Base-by-base conservation (phyloP, 176 grass and related monocot species). In the Dendrocalamus sinicus region DNA sequence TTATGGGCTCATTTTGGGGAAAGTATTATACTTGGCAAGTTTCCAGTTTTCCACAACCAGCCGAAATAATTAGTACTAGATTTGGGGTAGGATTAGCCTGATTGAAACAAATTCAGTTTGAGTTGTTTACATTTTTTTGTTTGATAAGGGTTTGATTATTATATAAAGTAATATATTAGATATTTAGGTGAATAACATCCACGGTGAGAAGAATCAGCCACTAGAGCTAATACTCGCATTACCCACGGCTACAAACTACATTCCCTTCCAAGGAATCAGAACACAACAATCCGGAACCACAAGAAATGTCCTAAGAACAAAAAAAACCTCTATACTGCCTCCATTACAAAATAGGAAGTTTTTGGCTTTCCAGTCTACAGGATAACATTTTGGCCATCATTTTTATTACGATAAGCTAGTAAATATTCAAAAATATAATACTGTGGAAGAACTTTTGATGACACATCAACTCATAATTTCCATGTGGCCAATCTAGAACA, bases 321-420 rank as follows among this genome's bases (percentile, higher is more conserved):
- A 54, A n/a, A 65, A 68, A 30, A 85, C 19, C n/a, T 35, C 46
- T 19, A 57, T 9, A 55, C 52, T 54, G 53, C 28, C 81, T 39
- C 43, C 57, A 75, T 74, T 64, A 51, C 15, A 2, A 17, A 43
- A 61, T 32, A 60, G 55, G n/a, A 10, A 8, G 0, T 6, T 72
- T 45, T 61, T 4, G 10, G 9, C 20, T 67, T 55, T 70, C 67
- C 13, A 44, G 10, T 55, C 52, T 26, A 44, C 24, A 51, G 23
- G 24, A 74, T 40, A 3, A 50, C 63, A 39, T 74, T 74, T 83
- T 51, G 13, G 57, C 51, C 26, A 60, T 19, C 30, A 58, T 60
- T 79, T 70, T 71, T 47, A 47, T 23, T 54, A 77, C n/a, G 61
- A 35, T 63, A 80, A 12, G 10, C 16, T 67, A 81, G 64, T 68